These are phyloP conservation scores for Bombardia bombarda DNA, from an alignment of 495 filamentous ascomycete species.

Conservation along the genomic window DNA sequence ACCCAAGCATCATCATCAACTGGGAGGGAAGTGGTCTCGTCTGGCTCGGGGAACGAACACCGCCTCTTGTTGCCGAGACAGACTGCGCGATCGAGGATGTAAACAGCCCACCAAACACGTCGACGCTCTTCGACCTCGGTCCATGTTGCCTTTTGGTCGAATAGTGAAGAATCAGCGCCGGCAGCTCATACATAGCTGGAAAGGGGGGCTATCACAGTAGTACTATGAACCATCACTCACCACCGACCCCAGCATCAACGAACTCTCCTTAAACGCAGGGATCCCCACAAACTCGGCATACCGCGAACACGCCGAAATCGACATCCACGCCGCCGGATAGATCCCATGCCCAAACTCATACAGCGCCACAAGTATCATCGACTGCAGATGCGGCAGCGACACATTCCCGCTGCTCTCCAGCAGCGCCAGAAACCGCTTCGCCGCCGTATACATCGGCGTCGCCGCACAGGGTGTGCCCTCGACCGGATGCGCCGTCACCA, in stretches of 20 bases:
- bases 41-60: constrained; percentile 34
- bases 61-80: constrained; percentile 37
- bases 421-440: constrained; percentile 31
- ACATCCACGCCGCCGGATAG: constrained; percentile 42
- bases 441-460: constrained; percentile 32
- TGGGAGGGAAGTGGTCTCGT: constrained; percentile 30
- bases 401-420: constrained; percentile 32
- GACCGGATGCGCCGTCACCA: constrained; percentile 23
- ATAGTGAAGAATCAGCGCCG: neutral
- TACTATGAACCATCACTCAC: too few species aligned
- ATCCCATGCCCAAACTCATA: constrained; percentile 43
- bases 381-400: constrained; percentile 36
- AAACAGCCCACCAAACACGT: constrained; percentile 44
- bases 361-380: constrained; percentile 33
- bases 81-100: constrained; percentile 39
- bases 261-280: constrained; percentile 21
- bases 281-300: constrained; percentile 42
- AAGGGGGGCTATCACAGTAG: too few species aligned
- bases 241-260: constrained; percentile 24
- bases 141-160: constrained; percentile 27
- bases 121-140: constrained; percentile 42
- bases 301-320: constrained; percentile 32
- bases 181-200: neutral
- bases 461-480: constrained; percentile 18
- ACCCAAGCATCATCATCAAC: constrained; percentile 39